A percentile compares a stretch with the other conserved stretches of the same genome.
Conservation (phyloP, 495 filamentous ascomycete species). For the Oidiodendron maius region DNA sequence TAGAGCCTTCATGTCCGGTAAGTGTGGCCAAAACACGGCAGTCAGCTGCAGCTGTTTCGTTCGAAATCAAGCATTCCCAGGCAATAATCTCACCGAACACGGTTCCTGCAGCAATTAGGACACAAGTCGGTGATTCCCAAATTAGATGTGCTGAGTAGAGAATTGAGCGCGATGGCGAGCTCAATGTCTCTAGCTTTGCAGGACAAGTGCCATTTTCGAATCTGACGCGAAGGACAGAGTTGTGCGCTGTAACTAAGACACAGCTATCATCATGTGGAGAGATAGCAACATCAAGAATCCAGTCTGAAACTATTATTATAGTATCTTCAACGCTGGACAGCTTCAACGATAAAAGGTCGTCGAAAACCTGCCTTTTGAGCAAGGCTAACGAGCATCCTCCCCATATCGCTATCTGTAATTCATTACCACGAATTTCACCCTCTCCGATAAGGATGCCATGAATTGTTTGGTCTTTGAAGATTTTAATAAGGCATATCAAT, state of each 20-base stretch:
- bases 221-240: conserved; percentile 50
- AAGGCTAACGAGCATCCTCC: conserved; percentile 34
- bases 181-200: conserved; percentile 34
- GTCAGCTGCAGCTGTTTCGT: conserved; percentile 4
- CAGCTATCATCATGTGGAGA: conserved; percentile 26
- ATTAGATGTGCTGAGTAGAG: conserved; percentile 78
- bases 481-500: conserved; percentile 30
- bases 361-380: conserved; percentile 7
- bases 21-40: conserved; percentile 62
- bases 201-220: conserved; percentile 13
- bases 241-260: conserved; percentile 76
- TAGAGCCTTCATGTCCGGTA: conserved; percentile 86
- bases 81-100: conserved; percentile 90
- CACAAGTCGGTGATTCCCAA: conserved; percentile 44
- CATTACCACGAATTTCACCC: not conserved
- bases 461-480: conserved; percentile 61
- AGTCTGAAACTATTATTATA: conserved; percentile 54
- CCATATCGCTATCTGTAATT: conserved; percentile 44
- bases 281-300: conserved; percentile 75
- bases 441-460: conserved; percentile 55
- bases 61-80: conserved; percentile 61
- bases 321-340: conserved; percentile 4
- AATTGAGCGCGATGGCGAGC: conserved; percentile 72
- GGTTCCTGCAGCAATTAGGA: conserved; percentile 82
- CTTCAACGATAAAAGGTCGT: not conserved